Evolutionary conservation across 495 filamentous ascomycete species (phyloP), one percentile per base, ranked within the genome.

Genomic region (Endocarpon pusillum): DNA sequence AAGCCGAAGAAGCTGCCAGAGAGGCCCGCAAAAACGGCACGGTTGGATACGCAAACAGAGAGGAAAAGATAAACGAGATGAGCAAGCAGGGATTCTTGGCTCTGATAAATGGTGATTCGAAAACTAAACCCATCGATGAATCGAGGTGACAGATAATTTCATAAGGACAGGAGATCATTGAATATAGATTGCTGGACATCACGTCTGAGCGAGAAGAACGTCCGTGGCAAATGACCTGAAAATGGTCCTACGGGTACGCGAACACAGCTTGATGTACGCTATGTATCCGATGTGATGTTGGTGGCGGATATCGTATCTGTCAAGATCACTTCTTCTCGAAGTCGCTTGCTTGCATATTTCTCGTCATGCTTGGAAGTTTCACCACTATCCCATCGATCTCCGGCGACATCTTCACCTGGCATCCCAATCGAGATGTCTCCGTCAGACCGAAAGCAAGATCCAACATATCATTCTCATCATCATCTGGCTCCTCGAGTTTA

Each of bases 401-500:
- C 54, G 81, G 82, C 15, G 52, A 75, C 87, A 97, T 94, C 44
- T 73, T 52, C 19, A 96, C 79, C 62, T 97, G 89, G 56, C 89
- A 97, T 4, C 89, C 89, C 30, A 97, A 55, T n/a, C 89, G 69
- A 28, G 82, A 92, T 30, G 91, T 97, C 61, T 97, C 89, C 4
- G 86, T 94, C 44, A 96, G 48, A 0, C 89, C 89, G 53, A 97
- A 97, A 0, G 89, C 89, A 39, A 96, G 53, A 52, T 97, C 89
- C 45, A 97, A 61, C 89, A 97, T 97, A 57, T 97, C 89, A 53
- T 96, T 96, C 68, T 97, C 89, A 52, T 97, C 91, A 52, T 97
- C 89, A 25, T 78, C 75, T 11, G 89, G 81, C 56, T 96, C 91
- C 29, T 75, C 69, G 62, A 96, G 87, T 59, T 74, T 76, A 42